Evolutionary conservation across 176 grass and related monocot genomes (phyloP), one percentile per base, ranked within the genome.

Genomic region (barley (Hordeum vulgare)): DNA sequence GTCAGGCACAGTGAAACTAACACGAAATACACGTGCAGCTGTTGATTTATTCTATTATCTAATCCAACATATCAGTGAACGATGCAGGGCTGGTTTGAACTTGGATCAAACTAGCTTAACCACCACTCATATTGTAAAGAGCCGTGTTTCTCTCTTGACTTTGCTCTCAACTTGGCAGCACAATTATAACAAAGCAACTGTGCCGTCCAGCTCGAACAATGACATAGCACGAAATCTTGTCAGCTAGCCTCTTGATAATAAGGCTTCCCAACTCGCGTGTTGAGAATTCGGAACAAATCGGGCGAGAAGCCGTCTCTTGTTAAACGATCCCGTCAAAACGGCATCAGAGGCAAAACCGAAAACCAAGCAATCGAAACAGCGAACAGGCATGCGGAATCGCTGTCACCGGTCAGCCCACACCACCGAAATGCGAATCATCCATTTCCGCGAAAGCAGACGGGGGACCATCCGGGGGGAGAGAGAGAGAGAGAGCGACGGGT

Each of bases 11-110:
- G 7, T n/a, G 20, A 35, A 31, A 88, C 3, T 60, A 74, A 54
- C 20, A 79, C 35, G 21, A 59, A 75, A 75, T 28, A 68, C 69
- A 80, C 49, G 61, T 85, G 76, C 82, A 67, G 25, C 14, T 61
- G 60, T 5, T 60, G 51, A 25, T 45, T 27, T 15, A 72, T 26
- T 71, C 44, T 18, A 49, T 49, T 37, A 47, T 72, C 40, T 51
- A 51, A 14, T 74, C 7, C 24, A 49, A 13, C 39, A 75, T 21
- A 67, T 3, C 17, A 44, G 67, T 40, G 7, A 42, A 26, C 2
- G 73, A 78, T 63, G 61, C 23, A 72, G 54, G 57, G 23, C 21
- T 78, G 28, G 49, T 36, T 60, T 62, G 14, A 57, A 75, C 20
- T 71, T 51, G 1, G 13, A 8, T 20, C 17, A 7, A 44, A 83